These are phyloP conservation scores for Kwoniella pini DNA, from an alignment of 768 basidiomycete species.

Conservation along the genomic window DNA sequence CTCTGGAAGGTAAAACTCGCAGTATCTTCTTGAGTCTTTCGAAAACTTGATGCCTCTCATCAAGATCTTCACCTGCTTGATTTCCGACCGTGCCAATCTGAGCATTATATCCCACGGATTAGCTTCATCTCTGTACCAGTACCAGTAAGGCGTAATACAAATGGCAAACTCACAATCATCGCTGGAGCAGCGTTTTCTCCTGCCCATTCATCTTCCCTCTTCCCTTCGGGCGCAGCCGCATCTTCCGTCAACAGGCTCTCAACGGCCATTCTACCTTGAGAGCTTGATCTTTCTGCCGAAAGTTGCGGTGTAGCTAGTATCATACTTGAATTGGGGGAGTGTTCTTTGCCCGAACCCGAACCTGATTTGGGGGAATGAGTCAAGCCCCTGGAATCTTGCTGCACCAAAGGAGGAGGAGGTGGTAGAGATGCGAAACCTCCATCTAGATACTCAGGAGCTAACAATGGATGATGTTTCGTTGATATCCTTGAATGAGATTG, in stretches of 20 bases:
- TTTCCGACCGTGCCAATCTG: constrained; percentile 33
- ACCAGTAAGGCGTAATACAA: neutral
- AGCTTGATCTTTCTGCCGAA: constrained; percentile 6
- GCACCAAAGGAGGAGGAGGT: constrained; percentile 10
- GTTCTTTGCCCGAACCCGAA: constrained; percentile 15
- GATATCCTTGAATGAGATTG: constrained; percentile 25
- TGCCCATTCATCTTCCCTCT: constrained; percentile 44
- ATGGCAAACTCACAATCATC: constrained; percentile 33
- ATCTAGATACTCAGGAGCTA: constrained; percentile 40
- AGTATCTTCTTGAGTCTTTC: constrained; percentile 36
- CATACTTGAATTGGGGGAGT: constrained; percentile 23
- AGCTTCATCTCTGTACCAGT: no score
- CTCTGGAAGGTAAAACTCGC: constrained; percentile 36
- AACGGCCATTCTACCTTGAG: constrained; percentile 42
- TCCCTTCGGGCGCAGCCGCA: constrained; percentile 37
- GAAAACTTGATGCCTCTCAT: constrained; percentile 33
- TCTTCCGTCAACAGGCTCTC: constrained; percentile 39
- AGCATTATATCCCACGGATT: no score
- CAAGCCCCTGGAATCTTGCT: neutral
- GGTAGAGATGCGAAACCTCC: constrained; percentile 31
- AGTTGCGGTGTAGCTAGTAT: constrained; percentile 22
- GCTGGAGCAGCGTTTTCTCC: constrained; percentile 50
- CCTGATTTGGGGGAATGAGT: constrained; percentile 20
- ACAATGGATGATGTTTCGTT: constrained; percentile 31
- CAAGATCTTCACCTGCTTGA: constrained; percentile 17